These are phyloP conservation scores for Penicillium samsonianum DNA, from an alignment of 495 filamentous ascomycete species.

Conservation along the genomic window DNA sequence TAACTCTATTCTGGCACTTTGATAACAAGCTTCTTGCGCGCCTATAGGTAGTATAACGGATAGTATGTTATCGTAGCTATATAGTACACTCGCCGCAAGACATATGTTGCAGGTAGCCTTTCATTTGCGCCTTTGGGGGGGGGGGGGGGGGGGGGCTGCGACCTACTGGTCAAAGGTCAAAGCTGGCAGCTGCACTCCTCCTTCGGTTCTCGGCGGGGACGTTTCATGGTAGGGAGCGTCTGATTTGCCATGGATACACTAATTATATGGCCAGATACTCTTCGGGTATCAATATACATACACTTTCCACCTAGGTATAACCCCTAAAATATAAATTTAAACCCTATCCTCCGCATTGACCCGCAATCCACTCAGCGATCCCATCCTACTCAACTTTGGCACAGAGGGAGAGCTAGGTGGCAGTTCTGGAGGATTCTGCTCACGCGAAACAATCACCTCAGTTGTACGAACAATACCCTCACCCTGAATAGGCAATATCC, in stretches of 20 bases:
- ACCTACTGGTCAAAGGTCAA: too few relatives aligned
- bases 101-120: too few relatives aligned
- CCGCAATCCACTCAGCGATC: not conserved
- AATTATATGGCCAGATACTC: not conserved
- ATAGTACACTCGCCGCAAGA: too few relatives aligned
- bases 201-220: too few relatives aligned
- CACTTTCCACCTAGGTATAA: not conserved
- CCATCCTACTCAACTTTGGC: not conserved
- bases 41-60: too few relatives aligned
- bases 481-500: constrained; percentile 17
- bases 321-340: constrained; percentile 6
- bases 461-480: constrained; percentile 24
- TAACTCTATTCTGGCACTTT: too few relatives aligned
- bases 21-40: too few relatives aligned
- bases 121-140: too few relatives aligned
- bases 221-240: too few relatives aligned
- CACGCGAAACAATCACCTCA: constrained; percentile 22
- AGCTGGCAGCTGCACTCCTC: too few relatives aligned
- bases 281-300: not conserved
- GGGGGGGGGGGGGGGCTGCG: too few relatives aligned
- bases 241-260: not conserved
- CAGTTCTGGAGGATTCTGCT: not conserved
- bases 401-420: not conserved
- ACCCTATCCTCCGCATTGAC: constrained; percentile 3
- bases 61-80: too few relatives aligned